phyloP scores from a whole-genome alignment of 2,329 filamentous ascomycete genomes.

The Trichoderma sp. region DNA sequence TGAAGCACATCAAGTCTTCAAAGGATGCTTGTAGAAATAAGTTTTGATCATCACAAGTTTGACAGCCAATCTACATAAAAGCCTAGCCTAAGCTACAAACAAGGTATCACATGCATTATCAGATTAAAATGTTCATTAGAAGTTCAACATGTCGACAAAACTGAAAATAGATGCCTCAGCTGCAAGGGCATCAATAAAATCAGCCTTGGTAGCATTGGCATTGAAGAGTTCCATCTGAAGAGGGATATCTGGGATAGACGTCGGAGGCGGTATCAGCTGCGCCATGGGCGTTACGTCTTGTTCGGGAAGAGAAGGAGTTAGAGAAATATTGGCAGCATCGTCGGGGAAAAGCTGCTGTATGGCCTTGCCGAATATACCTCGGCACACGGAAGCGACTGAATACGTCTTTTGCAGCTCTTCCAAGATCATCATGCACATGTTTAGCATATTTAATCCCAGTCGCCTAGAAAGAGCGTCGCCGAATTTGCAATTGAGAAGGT shows the following conservation, averaged over 20 bases:
- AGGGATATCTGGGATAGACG: not conserved
- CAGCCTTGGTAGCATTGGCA: not conserved
- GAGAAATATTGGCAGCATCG: constrained; percentile 1
- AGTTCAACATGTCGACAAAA: constrained; percentile 14
- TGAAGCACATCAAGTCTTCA: not conserved
- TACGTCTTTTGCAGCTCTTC: constrained; percentile 10
- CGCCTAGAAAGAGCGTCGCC: constrained; percentile 6
- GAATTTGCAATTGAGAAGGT: constrained; percentile 15
- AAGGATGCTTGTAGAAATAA: not conserved
- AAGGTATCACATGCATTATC: not conserved
- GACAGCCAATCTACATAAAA: not conserved
- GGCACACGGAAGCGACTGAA: constrained; percentile 13
- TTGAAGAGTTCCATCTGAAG: constrained; percentile 7
- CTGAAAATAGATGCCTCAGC: constrained; percentile 14
- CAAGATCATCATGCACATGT: constrained; percentile 17
- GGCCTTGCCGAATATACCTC: constrained; percentile 14
- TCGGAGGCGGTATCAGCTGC: not conserved
- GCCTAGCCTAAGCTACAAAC: not conserved
- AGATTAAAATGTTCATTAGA: not conserved
- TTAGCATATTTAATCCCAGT: constrained; percentile 10
- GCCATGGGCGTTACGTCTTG: not conserved
- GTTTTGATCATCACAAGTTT: not conserved
- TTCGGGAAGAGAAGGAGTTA: constrained; percentile 3
- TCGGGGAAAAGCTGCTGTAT: constrained; percentile 14
- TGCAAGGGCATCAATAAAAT: constrained; percentile 12